Percentiles rank a stretch among this genome's conserved stretches.
Conservation (phyloP, 495 filamentous ascomycete genomes). For the Podospora sp. region DNA sequence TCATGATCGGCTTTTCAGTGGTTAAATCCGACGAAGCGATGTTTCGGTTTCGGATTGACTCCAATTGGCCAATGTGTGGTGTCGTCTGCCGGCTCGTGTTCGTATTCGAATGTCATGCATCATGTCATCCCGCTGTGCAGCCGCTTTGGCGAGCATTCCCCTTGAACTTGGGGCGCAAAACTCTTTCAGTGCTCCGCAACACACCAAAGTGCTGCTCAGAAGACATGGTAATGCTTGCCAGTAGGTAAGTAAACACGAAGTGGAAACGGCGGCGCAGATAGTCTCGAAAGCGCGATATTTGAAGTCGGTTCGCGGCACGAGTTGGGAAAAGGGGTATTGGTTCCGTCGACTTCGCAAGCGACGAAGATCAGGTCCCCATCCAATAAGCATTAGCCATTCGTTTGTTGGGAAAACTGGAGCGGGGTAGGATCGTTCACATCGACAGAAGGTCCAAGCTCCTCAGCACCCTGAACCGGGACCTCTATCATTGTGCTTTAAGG, state of each 20-base stretch:
- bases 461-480: too few relatives aligned
- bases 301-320: not conserved
- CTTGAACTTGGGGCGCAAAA: not conserved
- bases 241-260: too few relatives aligned
- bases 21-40: not conserved
- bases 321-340: not conserved
- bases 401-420: not conserved
- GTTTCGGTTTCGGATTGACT: not conserved
- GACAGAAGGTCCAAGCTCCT: not conserved
- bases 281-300: too few relatives aligned
- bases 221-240: not conserved
- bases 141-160: not conserved
- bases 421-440: not conserved
- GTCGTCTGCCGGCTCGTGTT: not conserved
- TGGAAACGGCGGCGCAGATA: too few relatives aligned
- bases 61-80: not conserved
- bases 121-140: not conserved
- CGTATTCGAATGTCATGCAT: not conserved
- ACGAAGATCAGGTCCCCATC: not conserved
- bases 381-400: not conserved
- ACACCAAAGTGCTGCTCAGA: not conserved
- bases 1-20: not conserved
- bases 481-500: too few relatives aligned
- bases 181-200: not conserved
- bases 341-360: not conserved